phyloP scores from a whole-genome alignment of 176 grass and related monocot genomes.

The Elymus sibiricus region DNA sequence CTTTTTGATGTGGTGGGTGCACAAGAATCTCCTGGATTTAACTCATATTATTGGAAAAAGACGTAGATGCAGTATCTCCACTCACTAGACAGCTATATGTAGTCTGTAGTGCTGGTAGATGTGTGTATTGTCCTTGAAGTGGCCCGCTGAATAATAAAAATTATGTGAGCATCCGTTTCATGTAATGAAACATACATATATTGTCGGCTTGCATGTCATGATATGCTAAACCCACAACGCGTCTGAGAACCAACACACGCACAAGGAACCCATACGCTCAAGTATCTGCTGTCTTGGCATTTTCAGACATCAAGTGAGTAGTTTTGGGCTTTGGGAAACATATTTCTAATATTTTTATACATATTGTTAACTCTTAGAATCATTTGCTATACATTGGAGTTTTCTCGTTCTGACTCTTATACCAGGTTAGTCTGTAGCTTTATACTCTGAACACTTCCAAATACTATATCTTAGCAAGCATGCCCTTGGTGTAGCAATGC shows the following conservation, averaged over 20 bases:
- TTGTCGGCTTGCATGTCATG: neutral
- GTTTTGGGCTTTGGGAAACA: neutral
- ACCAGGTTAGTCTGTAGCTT: neutral
- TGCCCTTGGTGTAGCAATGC: neutral
- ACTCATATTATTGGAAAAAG: slow-evolving; percentile 30
- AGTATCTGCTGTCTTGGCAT: neutral
- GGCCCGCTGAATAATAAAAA: slow-evolving; percentile 18
- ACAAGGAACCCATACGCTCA: neutral
- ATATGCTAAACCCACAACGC: neutral
- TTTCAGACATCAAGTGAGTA: neutral
- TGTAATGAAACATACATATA: neutral
- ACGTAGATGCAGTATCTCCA: neutral
- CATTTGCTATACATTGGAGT: neutral
- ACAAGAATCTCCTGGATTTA: slow-evolving; percentile 48
- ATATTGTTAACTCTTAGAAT: neutral
- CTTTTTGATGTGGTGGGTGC: neutral
- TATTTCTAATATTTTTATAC: neutral
- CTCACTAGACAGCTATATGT: neutral
- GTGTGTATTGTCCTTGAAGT: slow-evolving; percentile 27
- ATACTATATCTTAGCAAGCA: neutral
- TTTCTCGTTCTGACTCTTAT: neutral
- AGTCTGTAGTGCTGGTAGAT: neutral
- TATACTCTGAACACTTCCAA: neutral
- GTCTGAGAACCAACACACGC: neutral
- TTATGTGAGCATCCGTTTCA: slow-evolving; percentile 21